Conservation (phyloP, 2,329 filamentous ascomycete species). For the Pseudopithomyces chartarum region DNA sequence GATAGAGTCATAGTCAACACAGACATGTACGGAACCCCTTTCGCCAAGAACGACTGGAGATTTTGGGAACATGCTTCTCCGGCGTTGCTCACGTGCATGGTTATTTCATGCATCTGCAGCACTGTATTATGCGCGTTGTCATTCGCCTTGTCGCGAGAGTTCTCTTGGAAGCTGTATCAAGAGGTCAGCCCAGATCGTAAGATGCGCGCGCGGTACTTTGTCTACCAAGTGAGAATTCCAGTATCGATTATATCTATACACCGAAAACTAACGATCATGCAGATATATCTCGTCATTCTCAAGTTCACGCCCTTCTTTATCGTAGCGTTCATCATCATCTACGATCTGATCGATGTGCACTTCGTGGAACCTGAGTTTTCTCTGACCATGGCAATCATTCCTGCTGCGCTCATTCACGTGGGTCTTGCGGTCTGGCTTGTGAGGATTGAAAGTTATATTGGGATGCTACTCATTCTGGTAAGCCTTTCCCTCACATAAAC, state of each 20-base stretch:
- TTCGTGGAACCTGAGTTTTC: constrained; percentile 23
- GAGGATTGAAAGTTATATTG: constrained; percentile 17
- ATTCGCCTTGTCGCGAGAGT: constrained; percentile 18
- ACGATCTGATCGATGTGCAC: constrained; percentile 19
- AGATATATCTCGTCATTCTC: background rate
- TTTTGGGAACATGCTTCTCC: constrained; percentile 8
- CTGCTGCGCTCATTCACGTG: constrained; percentile 19
- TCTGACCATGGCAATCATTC: constrained; percentile 30
- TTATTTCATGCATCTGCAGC: constrained; percentile 7
- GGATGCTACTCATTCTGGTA: constrained; percentile 21
- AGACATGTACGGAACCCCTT: constrained; percentile 9
- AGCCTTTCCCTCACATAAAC: background rate
- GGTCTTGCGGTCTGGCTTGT: constrained; percentile 16
- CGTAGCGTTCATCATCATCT: constrained; percentile 25
- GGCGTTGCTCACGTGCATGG: constrained; percentile 3
- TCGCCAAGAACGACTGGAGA: constrained; percentile 19
- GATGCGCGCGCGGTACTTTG: constrained; percentile 16
- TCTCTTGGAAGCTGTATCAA: constrained; percentile 25
- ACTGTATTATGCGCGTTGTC: constrained; percentile 3
- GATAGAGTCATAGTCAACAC: background rate
- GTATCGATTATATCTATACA: too few species aligned
- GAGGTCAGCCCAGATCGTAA: constrained; percentile 19
- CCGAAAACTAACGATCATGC: background rate
- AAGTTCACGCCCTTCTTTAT: constrained; percentile 24
- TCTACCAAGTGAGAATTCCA: constrained; percentile 17